Evolutionary conservation across 2,329 filamentous ascomycete genomes (phyloP), one percentile per base, ranked within the genome.

Genomic region (Aspergillus quadrilineatus): DNA sequence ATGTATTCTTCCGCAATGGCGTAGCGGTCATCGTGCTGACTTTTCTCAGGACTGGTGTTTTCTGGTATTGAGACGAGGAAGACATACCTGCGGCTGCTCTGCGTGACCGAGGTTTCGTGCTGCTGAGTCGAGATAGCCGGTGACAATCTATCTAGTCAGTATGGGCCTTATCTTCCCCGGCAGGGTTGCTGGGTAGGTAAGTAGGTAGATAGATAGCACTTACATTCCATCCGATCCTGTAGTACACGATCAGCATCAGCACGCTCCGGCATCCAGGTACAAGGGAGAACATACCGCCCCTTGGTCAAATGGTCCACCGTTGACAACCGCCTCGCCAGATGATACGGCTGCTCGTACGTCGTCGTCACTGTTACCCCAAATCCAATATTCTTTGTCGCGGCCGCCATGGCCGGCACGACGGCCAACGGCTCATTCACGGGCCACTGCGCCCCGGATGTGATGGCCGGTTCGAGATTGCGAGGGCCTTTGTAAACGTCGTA

Each of bases 401-500:
- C 85, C 0, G 86, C 86, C 85, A 89, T 87, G 2, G 86, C 85
- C 2, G 85, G 79, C 0, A 89, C 77, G 2, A 85, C 79, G 1
- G 82, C 80, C 1, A 89, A 66, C 0, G 86, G 86, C 67, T 89
- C 86, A 58, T 87, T 88, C n/a, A 89, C 84, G 0, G 87, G 87
- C 80, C 85, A 89, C 69, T 89, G 87, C 0, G 86, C 84, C 1
- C 85, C 87, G 0, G 84, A 83, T 0, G 79, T 69, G 48, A 88
- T 80, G 0, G 85, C 83, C 0, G 86, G 81, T 3, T 81, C 79
- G 2, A 89, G 76, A 58, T 83, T 86, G 4, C 76, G 71, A 0
- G 83, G 83, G 0, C 85, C 81, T 57, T 84, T 84, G 71, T 88
- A 89, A 4, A 89, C 85, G 73, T 90, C 86, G 65, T 89, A 89